Conservation (phyloP, 441 rosid genomes). For the Monsonia emarginata region DNA sequence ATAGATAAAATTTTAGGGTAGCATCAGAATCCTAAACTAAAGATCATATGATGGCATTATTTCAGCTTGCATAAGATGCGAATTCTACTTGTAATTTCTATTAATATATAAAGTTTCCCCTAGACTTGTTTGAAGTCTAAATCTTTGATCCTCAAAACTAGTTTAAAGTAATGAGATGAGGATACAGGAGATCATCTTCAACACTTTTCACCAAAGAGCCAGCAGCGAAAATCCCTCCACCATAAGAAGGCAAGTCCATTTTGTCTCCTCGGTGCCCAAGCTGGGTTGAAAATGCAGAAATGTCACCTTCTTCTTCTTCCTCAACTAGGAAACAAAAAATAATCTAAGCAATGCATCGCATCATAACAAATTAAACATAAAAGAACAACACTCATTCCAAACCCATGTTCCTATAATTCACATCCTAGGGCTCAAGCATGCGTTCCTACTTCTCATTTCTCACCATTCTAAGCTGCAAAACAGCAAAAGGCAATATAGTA, state of each 20-base stretch:
- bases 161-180: slow-evolving; percentile 16
- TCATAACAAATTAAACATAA: neutral
- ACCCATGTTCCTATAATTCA: neutral
- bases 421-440: neutral
- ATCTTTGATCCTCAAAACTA: neutral
- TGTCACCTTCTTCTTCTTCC: slow-evolving; percentile 23
- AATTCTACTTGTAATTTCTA: neutral
- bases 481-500: neutral
- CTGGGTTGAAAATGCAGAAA: slow-evolving; percentile 12
- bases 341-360: neutral
- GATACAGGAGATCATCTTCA: slow-evolving; percentile 69
- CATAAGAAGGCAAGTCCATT: slow-evolving; percentile 19
- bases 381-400: neutral
- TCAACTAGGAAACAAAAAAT: neutral
- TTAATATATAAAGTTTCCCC: neutral
- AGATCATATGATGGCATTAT: neutral
- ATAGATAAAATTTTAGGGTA: neutral
- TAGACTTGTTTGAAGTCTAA: neutral
- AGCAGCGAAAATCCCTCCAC: neutral
- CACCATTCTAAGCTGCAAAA: neutral
- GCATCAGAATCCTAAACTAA: neutral
- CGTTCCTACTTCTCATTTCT: neutral
- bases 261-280: slow-evolving; percentile 20
- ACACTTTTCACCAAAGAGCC: slow-evolving; percentile 31
- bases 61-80: neutral